Evolutionary conservation across 176 grass and related monocot genomes (phyloP).

Genomic region (Triticum monococcum): DNA sequence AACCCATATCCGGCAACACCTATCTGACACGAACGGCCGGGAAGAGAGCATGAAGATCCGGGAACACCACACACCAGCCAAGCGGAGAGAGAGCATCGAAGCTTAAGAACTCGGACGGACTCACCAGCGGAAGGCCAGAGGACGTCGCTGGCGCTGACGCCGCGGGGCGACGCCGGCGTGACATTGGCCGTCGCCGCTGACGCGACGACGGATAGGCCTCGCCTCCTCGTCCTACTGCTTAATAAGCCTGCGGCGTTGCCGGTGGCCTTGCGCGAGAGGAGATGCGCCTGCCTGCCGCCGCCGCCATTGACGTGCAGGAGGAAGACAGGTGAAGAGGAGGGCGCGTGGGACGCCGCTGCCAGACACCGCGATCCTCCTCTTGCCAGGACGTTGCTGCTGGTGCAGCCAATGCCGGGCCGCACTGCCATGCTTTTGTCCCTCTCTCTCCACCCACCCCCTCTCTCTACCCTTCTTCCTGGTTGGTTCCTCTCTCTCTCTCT

Average conservation of each 20-base stretch:
- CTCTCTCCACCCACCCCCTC: background rate
- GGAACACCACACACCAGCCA: background rate
- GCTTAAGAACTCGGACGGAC: background rate
- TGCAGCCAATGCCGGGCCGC: slow-evolving; percentile 43
- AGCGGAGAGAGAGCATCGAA: background rate
- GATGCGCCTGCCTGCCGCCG: background rate
- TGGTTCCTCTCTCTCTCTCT: background rate
- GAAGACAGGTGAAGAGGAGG: background rate
- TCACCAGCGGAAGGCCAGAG: slow-evolving; percentile 91
- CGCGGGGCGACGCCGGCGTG: background rate
- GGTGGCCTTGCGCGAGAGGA: background rate
- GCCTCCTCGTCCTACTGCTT: background rate
- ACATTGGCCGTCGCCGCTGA: background rate
- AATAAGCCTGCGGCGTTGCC: slow-evolving; percentile 3
- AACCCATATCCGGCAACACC: background rate
- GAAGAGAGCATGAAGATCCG: background rate
- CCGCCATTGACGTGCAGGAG: slow-evolving; percentile 29
- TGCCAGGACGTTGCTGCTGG: slow-evolving; percentile 7
- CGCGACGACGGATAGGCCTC: slow-evolving; percentile 12
- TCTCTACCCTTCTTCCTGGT: background rate
- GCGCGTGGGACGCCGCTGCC: slow-evolving; percentile 34
- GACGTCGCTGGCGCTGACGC: slow-evolving; percentile 71
- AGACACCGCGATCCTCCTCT: slow-evolving; percentile 12
- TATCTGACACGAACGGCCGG: background rate
- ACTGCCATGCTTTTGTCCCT: slow-evolving; percentile 39